Conservation (phyloP, 495 filamentous ascomycete species). For the Tuber indicum region DNA sequence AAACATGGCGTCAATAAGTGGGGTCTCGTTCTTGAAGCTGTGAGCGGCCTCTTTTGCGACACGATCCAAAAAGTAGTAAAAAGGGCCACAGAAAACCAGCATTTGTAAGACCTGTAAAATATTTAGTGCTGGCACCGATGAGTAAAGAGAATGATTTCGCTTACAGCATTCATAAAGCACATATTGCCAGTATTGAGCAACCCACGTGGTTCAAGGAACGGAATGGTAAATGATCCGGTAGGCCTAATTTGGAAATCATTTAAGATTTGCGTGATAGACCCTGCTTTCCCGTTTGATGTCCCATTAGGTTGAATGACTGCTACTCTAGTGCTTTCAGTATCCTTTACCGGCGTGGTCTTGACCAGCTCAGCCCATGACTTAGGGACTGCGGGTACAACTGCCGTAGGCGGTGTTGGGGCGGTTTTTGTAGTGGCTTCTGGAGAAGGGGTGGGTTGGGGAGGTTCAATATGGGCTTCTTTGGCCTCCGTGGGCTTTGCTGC, state of each 20-base stretch:
- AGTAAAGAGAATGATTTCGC: slow-evolving; percentile 34
- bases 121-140: slow-evolving; percentile 13
- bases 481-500: slow-evolving; percentile 15
- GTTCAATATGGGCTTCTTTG: slow-evolving; percentile 21
- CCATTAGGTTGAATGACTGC: slow-evolving; percentile 35
- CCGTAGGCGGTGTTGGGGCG: slow-evolving; percentile 5
- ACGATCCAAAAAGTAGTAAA: slow-evolving; percentile 88
- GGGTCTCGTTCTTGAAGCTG: slow-evolving; percentile 91
- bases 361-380: slow-evolving; percentile 41
- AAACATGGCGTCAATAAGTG: slow-evolving; percentile 85
- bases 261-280: slow-evolving; percentile 34
- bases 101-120: slow-evolving; percentile 74
- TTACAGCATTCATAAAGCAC: slow-evolving; percentile 99
- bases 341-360: slow-evolving; percentile 18
- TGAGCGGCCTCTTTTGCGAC: slow-evolving; percentile 73
- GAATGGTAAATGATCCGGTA: slow-evolving; percentile 20
- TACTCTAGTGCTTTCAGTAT: slow-evolving; percentile 11
- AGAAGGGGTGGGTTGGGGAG: slow-evolving; percentile 7
- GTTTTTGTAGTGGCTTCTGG: slow-evolving; percentile 8
- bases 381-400: slow-evolving; percentile 4
- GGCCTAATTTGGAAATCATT: slow-evolving; percentile 28
- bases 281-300: slow-evolving; percentile 17
- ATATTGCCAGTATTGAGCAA: slow-evolving; percentile 96
- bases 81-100: slow-evolving; percentile 83
- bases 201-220: slow-evolving; percentile 86